phyloP scores from a whole-genome alignment of 202 grass and related monocot species.

The Schoenoplectus tabernaemontani region DNA sequence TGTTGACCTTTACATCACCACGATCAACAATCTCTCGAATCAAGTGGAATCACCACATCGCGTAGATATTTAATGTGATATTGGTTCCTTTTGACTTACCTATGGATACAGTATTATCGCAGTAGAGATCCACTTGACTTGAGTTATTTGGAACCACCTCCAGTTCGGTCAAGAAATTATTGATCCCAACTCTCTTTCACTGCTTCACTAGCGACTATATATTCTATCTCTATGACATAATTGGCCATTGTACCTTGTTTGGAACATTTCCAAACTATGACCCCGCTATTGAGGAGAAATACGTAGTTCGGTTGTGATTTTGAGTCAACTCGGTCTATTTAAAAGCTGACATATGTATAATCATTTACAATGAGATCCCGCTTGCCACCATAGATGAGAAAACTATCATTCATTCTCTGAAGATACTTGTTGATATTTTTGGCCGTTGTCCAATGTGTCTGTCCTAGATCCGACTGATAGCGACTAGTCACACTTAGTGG shows the following conservation, averaged over 20 bases:
- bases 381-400: too few relatives aligned
- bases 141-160: slow-evolving; percentile 1
- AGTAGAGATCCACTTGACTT: not conserved
- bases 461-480: not conserved
- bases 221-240: too few relatives aligned
- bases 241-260: too few relatives aligned
- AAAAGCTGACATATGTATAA: not conserved
- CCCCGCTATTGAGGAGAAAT: too few relatives aligned
- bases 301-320: too few relatives aligned
- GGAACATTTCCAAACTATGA: too few relatives aligned
- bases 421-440: slow-evolving; percentile 5
- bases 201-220: not conserved
- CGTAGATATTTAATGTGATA: too few relatives aligned
- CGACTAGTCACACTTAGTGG: not conserved
- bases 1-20: too few relatives aligned
- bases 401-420: not conserved
- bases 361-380: not conserved
- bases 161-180: not conserved
- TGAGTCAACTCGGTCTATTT: too few relatives aligned
- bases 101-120: not conserved
- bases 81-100: too few relatives aligned
- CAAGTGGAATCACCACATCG: too few relatives aligned
- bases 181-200: not conserved
- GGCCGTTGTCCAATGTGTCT: not conserved
- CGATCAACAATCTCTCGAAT: too few relatives aligned